Conservation (phyloP, 306 rosid species). For the Crataegus laevigata region DNA sequence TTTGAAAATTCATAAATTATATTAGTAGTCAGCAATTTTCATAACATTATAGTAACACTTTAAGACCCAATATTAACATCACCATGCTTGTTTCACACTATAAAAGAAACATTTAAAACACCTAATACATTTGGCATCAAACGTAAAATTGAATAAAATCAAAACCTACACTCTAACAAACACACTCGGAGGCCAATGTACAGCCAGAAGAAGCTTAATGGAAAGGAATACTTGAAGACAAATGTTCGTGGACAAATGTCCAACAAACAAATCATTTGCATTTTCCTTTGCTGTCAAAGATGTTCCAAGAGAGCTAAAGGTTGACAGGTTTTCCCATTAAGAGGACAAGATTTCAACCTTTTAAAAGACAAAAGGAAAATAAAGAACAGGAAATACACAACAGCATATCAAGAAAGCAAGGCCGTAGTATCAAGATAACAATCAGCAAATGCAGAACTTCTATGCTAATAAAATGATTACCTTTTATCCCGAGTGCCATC, state of each 20-base stretch:
- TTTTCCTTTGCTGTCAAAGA: neutral
- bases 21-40: neutral
- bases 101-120: neutral
- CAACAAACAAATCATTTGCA: neutral
- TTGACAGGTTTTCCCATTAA: neutral
- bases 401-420: neutral
- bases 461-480: conserved; percentile 24
- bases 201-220: neutral
- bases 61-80: neutral
- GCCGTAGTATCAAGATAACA: neutral
- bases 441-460: neutral
- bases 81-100: neutral
- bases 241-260: neutral
- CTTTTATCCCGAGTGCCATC: conserved; percentile 78
- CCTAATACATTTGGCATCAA: neutral
- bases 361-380: neutral
- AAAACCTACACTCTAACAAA: neutral
- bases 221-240: neutral
- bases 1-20: neutral
- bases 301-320: neutral
- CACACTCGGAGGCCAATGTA: neutral
- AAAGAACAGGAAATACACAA: neutral
- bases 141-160: neutral
- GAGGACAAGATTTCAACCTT: neutral
- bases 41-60: neutral